Evolutionary conservation across 1,284 basidiomycete species (phyloP), one percentile per base, ranked within the genome.

Genomic region (Exsudoporus floridanus): DNA sequence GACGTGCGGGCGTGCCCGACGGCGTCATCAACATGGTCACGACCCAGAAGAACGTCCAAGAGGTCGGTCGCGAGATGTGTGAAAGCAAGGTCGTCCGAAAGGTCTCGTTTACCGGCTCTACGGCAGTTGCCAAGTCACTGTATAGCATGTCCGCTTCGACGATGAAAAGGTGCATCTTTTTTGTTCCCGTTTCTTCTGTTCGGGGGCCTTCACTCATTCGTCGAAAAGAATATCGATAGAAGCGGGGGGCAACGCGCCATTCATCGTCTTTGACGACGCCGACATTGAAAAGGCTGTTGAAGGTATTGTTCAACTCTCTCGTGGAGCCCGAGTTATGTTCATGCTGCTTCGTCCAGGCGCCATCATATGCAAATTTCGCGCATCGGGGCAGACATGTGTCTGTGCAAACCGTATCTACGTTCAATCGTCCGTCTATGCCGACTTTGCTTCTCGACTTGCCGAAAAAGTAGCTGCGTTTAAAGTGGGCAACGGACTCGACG

Each of bases 191-290:
- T 19, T 46, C 31, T 27, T 40, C 19, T 19, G 38, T 34, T 35
- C 9, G 34, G 30, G 34, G 28, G 7, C 46, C 46, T 31, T 40
- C 14, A 34, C 54, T 46, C 21, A 54, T 46, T 43, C 45, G 48
- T 10, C 13, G 45, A 49, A 48, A 48, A 91, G 88, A 67, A 77
- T 94, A 30, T 92, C 91, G 0, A 74, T 95, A 49, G 93, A 95
- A 70, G 90, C 88, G 40, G 90, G 87, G 12, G 95, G 95, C 44
- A 98, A 96, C 58, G 83, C 92, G 0, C 90, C 94, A 0, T 96
- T 96, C 73, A 96, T 97, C 60, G 93, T 99, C 8, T 99, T 99
- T 67, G 91, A 94, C 56, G 97, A 99, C 65, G 95, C 95, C 0
- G 88, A 99, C 67, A 81, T 99, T 48, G 91, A 94, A 55, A 86